Percentiles rank a stretch among this genome's conserved stretches.
These are phyloP conservation scores for Wickerhamiella allomyrinae DNA, from an alignment of 805 yeast genomes.

Conservation along the genomic window DNA sequence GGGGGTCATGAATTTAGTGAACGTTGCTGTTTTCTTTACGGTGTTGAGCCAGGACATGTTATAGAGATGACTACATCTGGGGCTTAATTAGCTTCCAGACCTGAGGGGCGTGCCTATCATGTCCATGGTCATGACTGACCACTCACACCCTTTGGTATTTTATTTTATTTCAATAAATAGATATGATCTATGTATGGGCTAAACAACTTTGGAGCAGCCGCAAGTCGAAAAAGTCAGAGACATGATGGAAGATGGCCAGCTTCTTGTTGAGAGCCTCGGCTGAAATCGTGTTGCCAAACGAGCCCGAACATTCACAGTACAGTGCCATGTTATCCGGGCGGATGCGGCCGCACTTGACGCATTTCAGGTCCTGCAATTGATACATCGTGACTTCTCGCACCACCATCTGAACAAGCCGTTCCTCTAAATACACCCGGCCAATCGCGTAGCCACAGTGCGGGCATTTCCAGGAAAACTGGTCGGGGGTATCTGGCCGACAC, in stretches of 20 bases:
- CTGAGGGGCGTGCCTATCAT: too few relatives aligned
- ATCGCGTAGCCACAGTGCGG: constrained; percentile 47
- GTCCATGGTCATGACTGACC: too few relatives aligned
- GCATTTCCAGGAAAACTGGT: constrained; percentile 39
- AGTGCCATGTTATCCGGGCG: constrained; percentile 54
- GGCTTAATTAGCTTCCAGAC: too few relatives aligned
- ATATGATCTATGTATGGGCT: too few relatives aligned
- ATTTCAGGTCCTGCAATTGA: constrained; percentile 66
- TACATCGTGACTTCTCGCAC: constrained; percentile 42
- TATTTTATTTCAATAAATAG: too few relatives aligned
- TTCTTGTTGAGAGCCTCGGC: constrained; percentile 32
- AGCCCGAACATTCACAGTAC: constrained; percentile 80
- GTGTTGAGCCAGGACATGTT: constrained; percentile 1
- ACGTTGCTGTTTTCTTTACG: constrained; percentile 17
- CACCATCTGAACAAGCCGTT: constrained; percentile 54
- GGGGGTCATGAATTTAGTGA: constrained; percentile 26
- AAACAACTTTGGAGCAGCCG: constrained; percentile 31
- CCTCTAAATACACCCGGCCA: constrained; percentile 63
- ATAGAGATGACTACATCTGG: neutral
- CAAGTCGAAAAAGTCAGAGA: constrained; percentile 46
- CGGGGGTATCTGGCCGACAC: constrained; percentile 34
- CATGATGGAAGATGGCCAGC: constrained; percentile 38
- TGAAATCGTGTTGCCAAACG: constrained; percentile 34
- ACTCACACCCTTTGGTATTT: too few relatives aligned
- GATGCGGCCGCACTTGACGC: constrained; percentile 59